Evolutionary conservation across 768 basidiomycete genomes (phyloP), one percentile per base, ranked within the genome.

Genomic region (Mycena chlorophos): DNA sequence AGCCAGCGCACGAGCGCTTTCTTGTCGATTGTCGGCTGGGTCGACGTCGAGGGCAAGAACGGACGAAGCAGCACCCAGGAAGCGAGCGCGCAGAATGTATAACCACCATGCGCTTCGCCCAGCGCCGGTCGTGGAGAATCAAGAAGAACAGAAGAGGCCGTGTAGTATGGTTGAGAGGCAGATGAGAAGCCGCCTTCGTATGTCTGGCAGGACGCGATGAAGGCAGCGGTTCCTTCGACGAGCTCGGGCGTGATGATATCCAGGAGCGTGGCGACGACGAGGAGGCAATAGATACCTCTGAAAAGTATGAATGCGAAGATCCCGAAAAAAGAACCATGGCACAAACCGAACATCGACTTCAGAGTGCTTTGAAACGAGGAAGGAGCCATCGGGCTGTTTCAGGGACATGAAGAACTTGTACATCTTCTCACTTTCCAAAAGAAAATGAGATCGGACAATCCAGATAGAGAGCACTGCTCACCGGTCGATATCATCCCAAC

Each of bases 311-410:
- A 55, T n/a, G 13, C 29, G 17, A 22, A 50, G 28, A 13, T 8
- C 19, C 28, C 29, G 8, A 39, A 0, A 50, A 25, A 8, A 19
- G n/a, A 51, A 2, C 12, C 71, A 79, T 53, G n/a, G n/a, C n/a
- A n/a, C n/a, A n/a, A n/a, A 93, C 91, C 95, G 85, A 49, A 97
- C 93, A 66, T 99, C 97, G 14, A 98, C 88, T 69, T 99, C 97
- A 14, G 86, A 91, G 51, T 92, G 83, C 42, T 85, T 78, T 16
- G 91, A 84, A 10, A 98, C 97, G 19, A 89, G 78, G 70, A 98
- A 98, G 0, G 94, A 94, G 0, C 97, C 97, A 66, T 98, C 95
- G 1, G 85, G 79, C 64, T 93, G 88, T 68, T 99, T 99, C 58
- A 98, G 71, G 1, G 89, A 86, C 84, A 96, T 83, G 73, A 97